phyloP scores from a whole-genome alignment of 129 eudicot species.

The Artemisia tridentata region DNA sequence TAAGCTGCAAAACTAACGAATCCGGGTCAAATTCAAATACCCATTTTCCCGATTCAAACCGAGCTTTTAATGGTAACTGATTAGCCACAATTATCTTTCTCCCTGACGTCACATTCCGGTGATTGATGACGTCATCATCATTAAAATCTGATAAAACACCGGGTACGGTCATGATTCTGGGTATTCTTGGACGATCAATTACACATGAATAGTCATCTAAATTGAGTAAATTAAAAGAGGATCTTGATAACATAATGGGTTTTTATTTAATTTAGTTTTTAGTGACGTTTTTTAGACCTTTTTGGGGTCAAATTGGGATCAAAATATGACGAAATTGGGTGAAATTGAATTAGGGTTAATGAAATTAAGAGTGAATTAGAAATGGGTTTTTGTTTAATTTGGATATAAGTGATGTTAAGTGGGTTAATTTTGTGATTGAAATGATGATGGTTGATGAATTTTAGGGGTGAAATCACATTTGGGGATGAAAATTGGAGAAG shows the following conservation, averaged over 20 bases:
- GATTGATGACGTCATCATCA: constrained; percentile 17
- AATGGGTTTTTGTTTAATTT: not conserved
- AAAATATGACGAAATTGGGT: too few relatives aligned
- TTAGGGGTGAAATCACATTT: not conserved
- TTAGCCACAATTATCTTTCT: constrained; percentile 68
- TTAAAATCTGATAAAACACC: constrained; percentile 66
- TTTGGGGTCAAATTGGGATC: not conserved
- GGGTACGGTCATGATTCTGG: constrained; percentile 56
- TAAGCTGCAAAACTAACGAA: constrained; percentile 62
- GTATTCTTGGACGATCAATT: constrained; percentile 53
- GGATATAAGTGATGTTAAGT: not conserved
- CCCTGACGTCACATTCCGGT: constrained; percentile 3
- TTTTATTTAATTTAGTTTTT: too few relatives aligned
- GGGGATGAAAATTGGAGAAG: constrained; percentile 29
- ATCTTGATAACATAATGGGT: constrained; percentile 57
- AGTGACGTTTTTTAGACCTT: too few relatives aligned
- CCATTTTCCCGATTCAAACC: constrained; percentile 43
- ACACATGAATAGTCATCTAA: constrained; percentile 54
- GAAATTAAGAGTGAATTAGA: constrained; percentile 10
- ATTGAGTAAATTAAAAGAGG: constrained; percentile 68
- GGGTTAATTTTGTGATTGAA: constrained; percentile 12
- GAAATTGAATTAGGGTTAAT: constrained; percentile 12
- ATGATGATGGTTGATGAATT: not conserved
- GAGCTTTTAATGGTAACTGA: constrained; percentile 66
- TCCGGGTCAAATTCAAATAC: constrained; percentile 62